These are phyloP conservation scores for Herpetomonas tarakana DNA, from an alignment of 208 protist genomes.

Conservation along the genomic window DNA sequence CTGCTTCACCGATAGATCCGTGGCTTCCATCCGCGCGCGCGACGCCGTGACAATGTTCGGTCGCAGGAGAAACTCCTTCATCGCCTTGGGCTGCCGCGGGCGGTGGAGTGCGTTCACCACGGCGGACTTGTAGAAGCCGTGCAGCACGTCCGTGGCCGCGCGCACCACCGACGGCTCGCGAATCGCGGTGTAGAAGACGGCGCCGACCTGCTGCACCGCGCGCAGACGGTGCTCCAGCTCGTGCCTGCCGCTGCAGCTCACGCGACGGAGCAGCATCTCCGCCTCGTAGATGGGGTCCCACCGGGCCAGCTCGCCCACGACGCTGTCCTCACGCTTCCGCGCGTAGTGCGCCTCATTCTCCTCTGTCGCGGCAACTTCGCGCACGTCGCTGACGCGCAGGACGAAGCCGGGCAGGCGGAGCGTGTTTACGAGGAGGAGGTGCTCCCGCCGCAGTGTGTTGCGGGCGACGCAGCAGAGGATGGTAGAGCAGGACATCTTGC, in stretches of 20 bases:
- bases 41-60: constrained; percentile 66
- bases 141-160: constrained; percentile 78
- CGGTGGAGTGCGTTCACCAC: constrained; percentile 77
- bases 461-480: constrained; percentile 63
- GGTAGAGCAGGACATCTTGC: constrained; percentile 77
- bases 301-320: constrained; percentile 59
- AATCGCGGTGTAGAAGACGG: constrained; percentile 77
- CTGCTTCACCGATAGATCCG: constrained; percentile 65
- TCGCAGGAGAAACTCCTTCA: constrained; percentile 59
- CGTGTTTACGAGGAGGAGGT: constrained; percentile 84
- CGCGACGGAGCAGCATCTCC: constrained; percentile 68
- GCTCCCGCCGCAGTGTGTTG: constrained; percentile 49
- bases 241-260: constrained; percentile 30
- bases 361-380: constrained; percentile 18
- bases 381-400: constrained; percentile 67
- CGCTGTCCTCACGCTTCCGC: not conserved
- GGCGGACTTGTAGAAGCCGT: constrained; percentile 79
- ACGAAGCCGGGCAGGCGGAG: constrained; percentile 87
- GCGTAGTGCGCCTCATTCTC: not conserved
- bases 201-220: constrained; percentile 62
- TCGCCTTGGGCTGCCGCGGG: constrained; percentile 39
- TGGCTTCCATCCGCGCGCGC: constrained; percentile 53
- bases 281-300: constrained; percentile 75
- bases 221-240: constrained; percentile 64
- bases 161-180: constrained; percentile 67